These are phyloP conservation scores for Botrytis paeoniae DNA, from an alignment of 2,329 filamentous ascomycete genomes.

Conservation along the genomic window DNA sequence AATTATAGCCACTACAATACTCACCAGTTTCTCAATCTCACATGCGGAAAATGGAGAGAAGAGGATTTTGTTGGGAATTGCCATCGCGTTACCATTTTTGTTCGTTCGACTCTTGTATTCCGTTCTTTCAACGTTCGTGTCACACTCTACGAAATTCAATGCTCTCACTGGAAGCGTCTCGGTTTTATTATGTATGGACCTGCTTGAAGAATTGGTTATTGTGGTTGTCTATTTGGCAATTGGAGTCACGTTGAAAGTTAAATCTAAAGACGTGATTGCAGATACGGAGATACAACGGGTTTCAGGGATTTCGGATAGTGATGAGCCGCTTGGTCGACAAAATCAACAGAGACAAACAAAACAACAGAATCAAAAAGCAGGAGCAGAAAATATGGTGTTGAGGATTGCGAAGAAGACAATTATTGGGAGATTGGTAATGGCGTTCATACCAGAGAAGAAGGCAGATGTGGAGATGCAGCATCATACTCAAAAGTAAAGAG, in stretches of 20 bases:
- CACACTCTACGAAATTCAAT: slow-evolving; percentile 44
- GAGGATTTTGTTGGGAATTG: slow-evolving; percentile 45
- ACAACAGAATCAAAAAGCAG: slow-evolving; percentile 9
- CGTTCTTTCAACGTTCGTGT: slow-evolving; percentile 43
- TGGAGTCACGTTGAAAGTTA: slow-evolving; percentile 42
- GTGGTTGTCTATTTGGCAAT: slow-evolving; percentile 43
- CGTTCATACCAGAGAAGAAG: neutral
- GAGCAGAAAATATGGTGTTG: slow-evolving; percentile 19
- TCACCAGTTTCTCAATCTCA: slow-evolving; percentile 37
- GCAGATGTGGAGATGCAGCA: slow-evolving; percentile 16
- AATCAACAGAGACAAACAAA: neutral
- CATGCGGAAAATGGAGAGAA: slow-evolving; percentile 45
- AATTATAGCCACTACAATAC: slow-evolving; percentile 38
- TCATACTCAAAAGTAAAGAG: neutral
- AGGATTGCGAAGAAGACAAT: slow-evolving; percentile 33
- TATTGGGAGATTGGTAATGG: slow-evolving; percentile 32
- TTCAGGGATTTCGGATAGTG: neutral
- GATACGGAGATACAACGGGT: neutral
- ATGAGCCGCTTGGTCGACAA: neutral
- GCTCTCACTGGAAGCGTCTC: slow-evolving; percentile 41
- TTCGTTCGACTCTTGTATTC: slow-evolving; percentile 50
- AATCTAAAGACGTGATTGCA: slow-evolving; percentile 10
- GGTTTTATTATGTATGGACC: slow-evolving; percentile 46
- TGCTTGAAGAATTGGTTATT: slow-evolving; percentile 50
- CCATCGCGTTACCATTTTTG: slow-evolving; percentile 47